Evolutionary conservation across 352 stramenopile species (phyloP).

Genomic region (Globisporangium lucens): DNA sequence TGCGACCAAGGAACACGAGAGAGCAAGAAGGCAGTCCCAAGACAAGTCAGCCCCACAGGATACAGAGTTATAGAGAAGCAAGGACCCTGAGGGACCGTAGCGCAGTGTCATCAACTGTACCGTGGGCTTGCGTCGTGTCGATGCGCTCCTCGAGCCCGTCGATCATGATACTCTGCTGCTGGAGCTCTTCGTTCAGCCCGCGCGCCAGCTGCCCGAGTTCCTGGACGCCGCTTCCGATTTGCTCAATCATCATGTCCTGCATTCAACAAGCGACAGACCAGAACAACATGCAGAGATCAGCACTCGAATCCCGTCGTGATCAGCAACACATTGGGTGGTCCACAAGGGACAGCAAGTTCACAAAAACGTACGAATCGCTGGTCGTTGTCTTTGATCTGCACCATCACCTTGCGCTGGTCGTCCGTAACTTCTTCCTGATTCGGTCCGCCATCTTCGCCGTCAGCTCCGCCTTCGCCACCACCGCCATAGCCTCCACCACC

Average conservation of each 20-base stretch:
- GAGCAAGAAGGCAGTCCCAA: not conserved
- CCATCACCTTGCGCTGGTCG: slow-evolving; percentile 62
- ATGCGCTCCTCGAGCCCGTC: slow-evolving; percentile 77
- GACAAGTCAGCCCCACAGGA: not conserved
- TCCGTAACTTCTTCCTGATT: slow-evolving; percentile 54
- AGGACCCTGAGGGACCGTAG: not conserved
- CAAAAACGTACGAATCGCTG: slow-evolving; percentile 67
- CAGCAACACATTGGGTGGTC: not conserved
- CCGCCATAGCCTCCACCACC: slow-evolving; percentile 22
- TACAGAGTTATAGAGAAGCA: not conserved
- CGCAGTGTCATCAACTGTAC: slow-evolving; percentile 23
- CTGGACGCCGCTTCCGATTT: slow-evolving; percentile 78
- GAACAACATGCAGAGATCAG: not conserved
- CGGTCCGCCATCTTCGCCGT: slow-evolving; percentile 24
- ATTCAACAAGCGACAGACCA: not conserved
- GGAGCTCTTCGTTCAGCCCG: slow-evolving; percentile 79
- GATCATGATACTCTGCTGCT: slow-evolving; percentile 88
- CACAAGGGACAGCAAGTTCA: not conserved
- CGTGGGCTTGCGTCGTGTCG: slow-evolving; percentile 73
- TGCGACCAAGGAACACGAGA: slow-evolving; percentile 16
- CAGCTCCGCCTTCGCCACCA: slow-evolving; percentile 16
- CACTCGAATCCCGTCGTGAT: not conserved
- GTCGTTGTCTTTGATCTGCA: slow-evolving; percentile 80
- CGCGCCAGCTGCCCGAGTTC: slow-evolving; percentile 72
- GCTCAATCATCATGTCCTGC: slow-evolving; percentile 84